Conservation (phyloP, 1,284 basidiomycete species). For the Melampsora occidentalis region DNA sequence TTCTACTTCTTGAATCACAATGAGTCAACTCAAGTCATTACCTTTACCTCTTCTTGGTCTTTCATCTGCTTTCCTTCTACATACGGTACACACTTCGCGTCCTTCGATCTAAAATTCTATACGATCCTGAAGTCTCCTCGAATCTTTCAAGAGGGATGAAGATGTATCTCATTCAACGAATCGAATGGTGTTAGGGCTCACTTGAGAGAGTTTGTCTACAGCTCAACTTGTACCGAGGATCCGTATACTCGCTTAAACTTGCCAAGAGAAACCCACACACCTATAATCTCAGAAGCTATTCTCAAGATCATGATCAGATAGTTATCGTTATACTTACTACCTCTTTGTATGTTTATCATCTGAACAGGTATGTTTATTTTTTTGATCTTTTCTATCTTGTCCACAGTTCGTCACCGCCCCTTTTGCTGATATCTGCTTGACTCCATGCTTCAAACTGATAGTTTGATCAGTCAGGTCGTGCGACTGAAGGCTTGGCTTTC, state of each 20-base stretch:
- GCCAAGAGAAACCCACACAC: too few relatives aligned
- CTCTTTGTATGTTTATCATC: constrained; percentile 3
- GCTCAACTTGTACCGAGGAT: not conserved
- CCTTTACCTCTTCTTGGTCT: not conserved
- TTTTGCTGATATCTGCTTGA: not conserved
- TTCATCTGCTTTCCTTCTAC: not conserved
- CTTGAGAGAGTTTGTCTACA: not conserved
- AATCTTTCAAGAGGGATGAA: too few relatives aligned
- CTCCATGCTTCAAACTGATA: not conserved
- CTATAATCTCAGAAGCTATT: too few relatives aligned
- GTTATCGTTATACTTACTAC: constrained; percentile 1
- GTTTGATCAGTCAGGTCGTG: constrained; percentile 42
- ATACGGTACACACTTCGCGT: too few relatives aligned
- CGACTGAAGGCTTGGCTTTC: constrained; percentile 35
- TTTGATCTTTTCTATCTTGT: too few relatives aligned
- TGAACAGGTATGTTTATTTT: constrained; percentile 21
- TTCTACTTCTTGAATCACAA: not conserved
- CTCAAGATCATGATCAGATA: not conserved
- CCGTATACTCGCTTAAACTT: too few relatives aligned
- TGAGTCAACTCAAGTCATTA: not conserved
- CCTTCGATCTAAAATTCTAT: too few relatives aligned
- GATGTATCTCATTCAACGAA: too few relatives aligned
- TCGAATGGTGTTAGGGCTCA: too few relatives aligned
- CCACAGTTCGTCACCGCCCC: not conserved
- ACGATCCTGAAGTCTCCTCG: too few relatives aligned